A percentile compares a stretch with the other conserved stretches of the same genome.
phyloP scores from a whole-genome alignment of 345 rosid genomes.

The Eucalyptus polyanthemos region DNA sequence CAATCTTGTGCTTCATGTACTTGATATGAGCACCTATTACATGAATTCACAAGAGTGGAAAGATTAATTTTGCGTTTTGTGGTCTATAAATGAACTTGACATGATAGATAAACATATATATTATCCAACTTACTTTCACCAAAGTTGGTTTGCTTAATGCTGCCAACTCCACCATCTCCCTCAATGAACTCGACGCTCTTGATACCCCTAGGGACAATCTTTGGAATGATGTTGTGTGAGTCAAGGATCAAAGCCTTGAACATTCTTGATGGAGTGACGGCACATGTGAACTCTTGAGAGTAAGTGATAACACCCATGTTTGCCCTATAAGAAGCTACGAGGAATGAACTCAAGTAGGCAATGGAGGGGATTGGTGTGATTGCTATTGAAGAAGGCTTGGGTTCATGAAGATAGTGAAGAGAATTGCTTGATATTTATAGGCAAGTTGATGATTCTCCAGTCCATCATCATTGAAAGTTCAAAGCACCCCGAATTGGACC shows the following conservation, averaged over 20 bases:
- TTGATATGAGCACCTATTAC: not conserved
- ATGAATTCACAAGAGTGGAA: no score
- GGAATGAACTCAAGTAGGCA: not conserved
- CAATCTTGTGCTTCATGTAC: conserved; percentile 14
- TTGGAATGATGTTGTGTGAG: not conserved
- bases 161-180: not conserved
- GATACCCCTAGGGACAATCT: not conserved
- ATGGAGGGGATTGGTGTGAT: not conserved
- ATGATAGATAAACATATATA: not conserved
- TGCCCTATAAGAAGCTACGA: not conserved
- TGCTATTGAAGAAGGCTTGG: no score
- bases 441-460: no score
- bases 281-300: not conserved
- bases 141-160: not conserved
- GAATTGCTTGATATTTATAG: no score
- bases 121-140: not conserved
- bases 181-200: not conserved
- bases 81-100: not conserved
- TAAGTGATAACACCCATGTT: not conserved
- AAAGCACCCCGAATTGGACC: no score
- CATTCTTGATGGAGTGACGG: not conserved
- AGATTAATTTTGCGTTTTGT: not conserved
- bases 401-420: no score
- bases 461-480: no score
- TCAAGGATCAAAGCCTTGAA: not conserved